A percentile compares a stretch with the other conserved stretches of the same genome.
phyloP scores from a whole-genome alignment of 169 alveolate genomes.

The Plasmodium cynomolgi region DNA sequence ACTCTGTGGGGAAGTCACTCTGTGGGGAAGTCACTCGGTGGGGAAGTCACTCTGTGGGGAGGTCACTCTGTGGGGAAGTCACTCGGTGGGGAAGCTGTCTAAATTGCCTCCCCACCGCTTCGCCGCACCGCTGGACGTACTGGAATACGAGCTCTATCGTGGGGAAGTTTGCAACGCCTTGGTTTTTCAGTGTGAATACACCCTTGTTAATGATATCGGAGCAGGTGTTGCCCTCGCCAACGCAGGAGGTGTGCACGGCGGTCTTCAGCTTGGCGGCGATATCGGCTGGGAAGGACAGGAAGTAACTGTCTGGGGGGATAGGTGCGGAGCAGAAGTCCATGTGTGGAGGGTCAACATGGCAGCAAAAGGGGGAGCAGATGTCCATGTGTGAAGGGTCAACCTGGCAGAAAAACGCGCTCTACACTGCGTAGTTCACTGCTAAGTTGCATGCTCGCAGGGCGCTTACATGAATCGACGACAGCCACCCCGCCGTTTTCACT shows the following conservation, averaged over 20 bases:
- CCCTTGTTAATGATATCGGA: conserved; percentile 16
- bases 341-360: neutral
- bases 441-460: neutral
- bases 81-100: neutral
- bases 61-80: neutral
- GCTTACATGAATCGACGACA: conserved; percentile 46
- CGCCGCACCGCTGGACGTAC: neutral
- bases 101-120: neutral
- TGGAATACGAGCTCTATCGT: conserved; percentile 9
- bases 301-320: conserved; percentile 22
- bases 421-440: too few species aligned
- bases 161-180: conserved; percentile 10
- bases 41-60: neutral
- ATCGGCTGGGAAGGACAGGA: conserved; percentile 36
- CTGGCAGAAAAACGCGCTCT: too few species aligned
- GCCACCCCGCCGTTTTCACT: neutral
- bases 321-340: neutral
- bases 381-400: too few species aligned
- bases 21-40: neutral
- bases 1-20: neutral
- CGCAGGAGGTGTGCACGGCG: neutral
- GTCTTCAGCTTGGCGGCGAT: conserved; percentile 20
- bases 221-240: conserved; percentile 8
- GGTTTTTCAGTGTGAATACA: neutral
- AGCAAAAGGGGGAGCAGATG: neutral